Conservation (phyloP, 2,329 filamentous ascomycete genomes). For the Apiospora kogelbergensis region DNA sequence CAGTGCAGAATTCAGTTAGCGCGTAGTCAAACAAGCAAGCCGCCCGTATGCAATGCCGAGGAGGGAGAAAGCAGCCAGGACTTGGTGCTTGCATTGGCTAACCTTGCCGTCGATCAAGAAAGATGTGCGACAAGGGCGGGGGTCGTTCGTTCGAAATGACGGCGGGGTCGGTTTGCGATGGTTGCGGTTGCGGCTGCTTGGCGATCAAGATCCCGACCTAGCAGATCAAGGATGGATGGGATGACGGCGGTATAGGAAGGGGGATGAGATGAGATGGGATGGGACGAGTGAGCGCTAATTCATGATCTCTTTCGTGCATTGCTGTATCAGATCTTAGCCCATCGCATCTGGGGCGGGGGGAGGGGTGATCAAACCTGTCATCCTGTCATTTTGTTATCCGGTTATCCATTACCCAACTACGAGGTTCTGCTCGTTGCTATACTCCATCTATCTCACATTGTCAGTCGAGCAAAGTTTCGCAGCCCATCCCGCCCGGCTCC, state of each 20-base stretch:
- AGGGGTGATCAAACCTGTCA: conserved; percentile 1
- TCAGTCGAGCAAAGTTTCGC: neutral
- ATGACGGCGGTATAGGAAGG: neutral
- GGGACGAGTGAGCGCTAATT: neutral
- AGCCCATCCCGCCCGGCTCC: neutral
- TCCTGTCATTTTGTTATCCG: neutral
- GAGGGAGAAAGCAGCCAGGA: neutral
- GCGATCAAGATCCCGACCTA: neutral
- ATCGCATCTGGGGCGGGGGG: conserved; percentile 6
- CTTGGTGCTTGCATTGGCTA: neutral
- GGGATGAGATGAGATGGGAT: neutral
- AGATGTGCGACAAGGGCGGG: conserved; percentile 13
- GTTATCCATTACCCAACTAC: neutral
- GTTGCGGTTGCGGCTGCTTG: neutral
- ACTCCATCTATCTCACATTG: neutral
- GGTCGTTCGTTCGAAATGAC: neutral
- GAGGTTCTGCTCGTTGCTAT: neutral
- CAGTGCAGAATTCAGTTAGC: neutral
- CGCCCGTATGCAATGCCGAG: neutral
- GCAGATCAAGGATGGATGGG: neutral
- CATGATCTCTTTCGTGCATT: neutral
- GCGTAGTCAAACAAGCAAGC: neutral
- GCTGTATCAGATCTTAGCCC: neutral
- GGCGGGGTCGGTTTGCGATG: neutral
- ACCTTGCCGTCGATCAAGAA: conserved; percentile 13